Evolutionary conservation across 176 grass and related monocot genomes (phyloP), one percentile per base, ranked within the genome.

Genomic region (Eremochloa ophiuroides): DNA sequence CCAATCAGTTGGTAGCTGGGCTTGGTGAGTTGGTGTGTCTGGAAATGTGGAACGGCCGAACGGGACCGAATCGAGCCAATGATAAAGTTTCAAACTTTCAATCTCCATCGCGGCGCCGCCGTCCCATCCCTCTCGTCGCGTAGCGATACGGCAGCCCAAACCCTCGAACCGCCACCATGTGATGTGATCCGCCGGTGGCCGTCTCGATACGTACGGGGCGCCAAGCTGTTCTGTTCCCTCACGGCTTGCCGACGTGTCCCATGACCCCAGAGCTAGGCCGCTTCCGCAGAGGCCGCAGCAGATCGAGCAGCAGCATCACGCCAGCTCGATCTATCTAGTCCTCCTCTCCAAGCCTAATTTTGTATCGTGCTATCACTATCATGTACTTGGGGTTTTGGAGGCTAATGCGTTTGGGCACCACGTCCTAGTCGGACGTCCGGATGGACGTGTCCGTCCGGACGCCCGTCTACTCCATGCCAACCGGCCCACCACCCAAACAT

Each of bases 191-290:
- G 73, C 56, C 55, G 4, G 10, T 12, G 66, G 58, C 35, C 80
- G 2, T 83, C 38, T 56, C 80, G 74, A 88, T 88, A 88, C 10
- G 86, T 88, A 78, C 86, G 86, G 67, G 59, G 28, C 27, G 44
- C 39, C 67, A 34, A 72, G 66, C 85, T 87, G 85, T 83, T 62
- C 85, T 87, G 85, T 83, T 62, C 26, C 1, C 22, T 29, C 85
- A 70, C 50, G 78, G 30, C 71, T 37, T 63, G 62, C 43, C 50
- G 71, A 87, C 71, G 77, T 86, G 68, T 26, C 25, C 29, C n/a
- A 48, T 8, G 51, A 62, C 33, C 74, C 29, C 7, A 8, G 15
- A n/a, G 22, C 30, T 71, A 47, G 83, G n/a, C 34, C n/a, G 35
- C 35, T n/a, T 30, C 16, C 60, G 27, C 1, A 62, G 60, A 29